Evolutionary conservation across 164 flowering plant genomes (phyloP).

Genomic region (Amborella trichopoda): DNA sequence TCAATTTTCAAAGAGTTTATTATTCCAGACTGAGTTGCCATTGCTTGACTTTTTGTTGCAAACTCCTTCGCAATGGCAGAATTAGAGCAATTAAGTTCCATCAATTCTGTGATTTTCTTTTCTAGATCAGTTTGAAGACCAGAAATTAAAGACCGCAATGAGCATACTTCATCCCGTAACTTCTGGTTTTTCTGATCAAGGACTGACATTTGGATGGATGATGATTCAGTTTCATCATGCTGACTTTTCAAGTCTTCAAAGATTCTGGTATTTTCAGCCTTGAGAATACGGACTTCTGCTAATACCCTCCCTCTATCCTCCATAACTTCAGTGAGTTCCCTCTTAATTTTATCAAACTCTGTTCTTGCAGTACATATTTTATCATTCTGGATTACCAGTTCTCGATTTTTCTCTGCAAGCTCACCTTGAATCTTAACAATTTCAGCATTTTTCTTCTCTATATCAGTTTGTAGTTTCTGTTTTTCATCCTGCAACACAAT

Average conservation of each 20-base stretch:
- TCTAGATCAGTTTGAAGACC: conserved; percentile 27
- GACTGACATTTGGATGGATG: conserved; percentile 8
- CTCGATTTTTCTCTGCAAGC: background rate
- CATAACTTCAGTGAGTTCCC: conserved; percentile 21
- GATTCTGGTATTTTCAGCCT: conserved; percentile 22
- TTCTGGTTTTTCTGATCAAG: conserved; percentile 21
- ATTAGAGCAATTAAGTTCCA: conserved; percentile 24
- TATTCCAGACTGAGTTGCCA: conserved; percentile 14
- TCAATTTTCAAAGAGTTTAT: conserved; percentile 26
- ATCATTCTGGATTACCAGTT: background rate
- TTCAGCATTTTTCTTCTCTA: no score
- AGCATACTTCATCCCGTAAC: conserved; percentile 26
- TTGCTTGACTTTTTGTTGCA: conserved; percentile 19
- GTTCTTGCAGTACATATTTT: background rate
- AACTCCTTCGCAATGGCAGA: conserved; percentile 24
- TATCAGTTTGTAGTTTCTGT: no score
- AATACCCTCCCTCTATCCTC: conserved; percentile 20
- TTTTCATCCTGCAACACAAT: conserved; percentile 17
- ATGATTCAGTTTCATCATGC: conserved; percentile 27
- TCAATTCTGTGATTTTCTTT: conserved; percentile 21
- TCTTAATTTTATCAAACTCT: conserved; percentile 20
- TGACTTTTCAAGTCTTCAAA: conserved; percentile 32
- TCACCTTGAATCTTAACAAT: no score
- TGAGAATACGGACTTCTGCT: conserved; percentile 19
- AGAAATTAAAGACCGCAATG: conserved; percentile 31